Evolutionary conservation across 306 rosid genomes (phyloP).

Genomic region (Abrus precatorius): DNA sequence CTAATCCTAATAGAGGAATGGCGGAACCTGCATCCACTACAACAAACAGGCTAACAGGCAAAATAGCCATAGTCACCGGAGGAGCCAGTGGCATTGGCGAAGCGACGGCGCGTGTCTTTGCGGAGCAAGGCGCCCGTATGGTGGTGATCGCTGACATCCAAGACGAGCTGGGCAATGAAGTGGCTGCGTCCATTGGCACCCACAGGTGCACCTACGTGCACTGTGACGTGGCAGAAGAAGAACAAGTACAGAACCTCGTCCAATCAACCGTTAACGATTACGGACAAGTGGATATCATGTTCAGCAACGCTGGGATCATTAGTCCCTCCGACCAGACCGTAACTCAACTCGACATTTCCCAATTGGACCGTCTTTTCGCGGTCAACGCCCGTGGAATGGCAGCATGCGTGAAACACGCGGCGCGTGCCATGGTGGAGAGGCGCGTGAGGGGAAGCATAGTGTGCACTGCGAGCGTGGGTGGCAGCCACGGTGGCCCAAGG

Average conservation of each 20-base stretch:
- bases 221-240: conserved; percentile 66
- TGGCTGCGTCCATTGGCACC: conserved; percentile 55
- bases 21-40: conserved; percentile 10
- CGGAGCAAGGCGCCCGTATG: conserved; percentile 50
- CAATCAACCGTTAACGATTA: conserved; percentile 48
- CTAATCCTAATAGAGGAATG: conserved; percentile 5
- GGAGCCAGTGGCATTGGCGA: conserved; percentile 74
- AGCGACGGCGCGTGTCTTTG: conserved; percentile 58
- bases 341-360: conserved; percentile 54
- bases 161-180: conserved; percentile 52
- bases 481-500: not conserved
- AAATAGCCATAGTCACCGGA: conserved; percentile 64
- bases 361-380: conserved; percentile 38
- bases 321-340: conserved; percentile 44
- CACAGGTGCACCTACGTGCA: conserved; percentile 53
- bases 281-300: conserved; percentile 63
- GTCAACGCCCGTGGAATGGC: conserved; percentile 57
- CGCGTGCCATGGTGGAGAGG: conserved; percentile 59
- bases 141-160: conserved; percentile 67
- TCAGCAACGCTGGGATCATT: conserved; percentile 59
- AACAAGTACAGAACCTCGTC: conserved; percentile 54
- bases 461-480: conserved; percentile 58
- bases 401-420: conserved; percentile 63
- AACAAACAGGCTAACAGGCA: conserved; percentile 44
- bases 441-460: conserved; percentile 61